These are phyloP conservation scores for Hemerocallis citrina DNA, from an alignment of 106 monocot genomes.

Conservation along the genomic window DNA sequence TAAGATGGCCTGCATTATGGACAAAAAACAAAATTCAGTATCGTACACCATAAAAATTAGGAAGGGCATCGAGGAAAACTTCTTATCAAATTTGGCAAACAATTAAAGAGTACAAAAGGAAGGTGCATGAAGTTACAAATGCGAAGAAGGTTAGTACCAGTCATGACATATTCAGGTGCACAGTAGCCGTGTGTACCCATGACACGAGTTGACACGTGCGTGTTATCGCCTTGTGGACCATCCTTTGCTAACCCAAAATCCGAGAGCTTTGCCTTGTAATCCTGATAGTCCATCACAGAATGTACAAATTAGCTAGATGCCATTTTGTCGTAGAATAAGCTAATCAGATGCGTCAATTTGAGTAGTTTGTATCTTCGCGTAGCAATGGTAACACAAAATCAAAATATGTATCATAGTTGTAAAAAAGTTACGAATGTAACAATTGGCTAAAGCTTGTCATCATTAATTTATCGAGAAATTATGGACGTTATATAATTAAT, in stretches of 20 bases:
- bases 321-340: background rate
- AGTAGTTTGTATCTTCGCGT: background rate
- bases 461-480: no score
- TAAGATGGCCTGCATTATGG: conserved; percentile 48
- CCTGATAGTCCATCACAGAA: conserved; percentile 36
- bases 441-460: no score
- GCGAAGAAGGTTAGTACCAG: conserved; percentile 22
- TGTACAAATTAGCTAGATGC: no score
- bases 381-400: background rate
- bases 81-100: background rate
- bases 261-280: conserved; percentile 65
- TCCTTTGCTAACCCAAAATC: conserved; percentile 84
- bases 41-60: no score
- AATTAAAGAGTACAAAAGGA: background rate
- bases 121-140: background rate
- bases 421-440: no score
- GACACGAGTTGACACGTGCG: conserved; percentile 70
- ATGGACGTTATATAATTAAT: no score
- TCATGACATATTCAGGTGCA: conserved; percentile 83
- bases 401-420: no score
- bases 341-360: background rate
- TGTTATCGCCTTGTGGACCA: conserved; percentile 67
- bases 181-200: conserved; percentile 85
- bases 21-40: no score
- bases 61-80: no score